Base-by-base conservation (phyloP, 768 basidiomycete species). In the Harrya chromipes region DNA sequence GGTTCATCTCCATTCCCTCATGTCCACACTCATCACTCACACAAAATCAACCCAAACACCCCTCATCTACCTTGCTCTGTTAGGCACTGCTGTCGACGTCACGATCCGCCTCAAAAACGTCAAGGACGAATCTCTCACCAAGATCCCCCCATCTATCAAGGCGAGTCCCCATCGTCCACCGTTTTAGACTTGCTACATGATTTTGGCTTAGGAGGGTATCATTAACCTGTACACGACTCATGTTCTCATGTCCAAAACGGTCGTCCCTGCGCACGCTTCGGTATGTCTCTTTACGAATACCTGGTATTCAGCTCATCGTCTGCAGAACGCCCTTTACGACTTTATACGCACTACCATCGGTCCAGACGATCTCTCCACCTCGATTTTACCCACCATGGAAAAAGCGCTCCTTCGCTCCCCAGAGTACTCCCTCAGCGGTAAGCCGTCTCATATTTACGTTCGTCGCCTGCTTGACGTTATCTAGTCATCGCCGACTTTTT, bases 391-490 rank as follows among this genome's bases (percentile, higher is more conserved):
- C 0, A 74, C 76, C 0, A 80, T 90, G 33, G 92, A 94, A 62
- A 92, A 91, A 56, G 81, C 88, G 2, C 63, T 95, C 8, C 69
- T 91, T 10, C 82, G 90, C 23, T 87, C 88, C 2, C 92, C 94
- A 0, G 94, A 95, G 65, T 73, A 80, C 36, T 81, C 86, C 0
- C 74, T 95, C 4, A 71, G 72, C 31, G 73, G 90, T 90, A 51
- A 43, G 79, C 61, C 36, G 38, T 47, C 34, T 42, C 19, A 5
- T 14, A 10, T 19, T 0, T 35, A 4, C 39, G 35, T 19, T 27
- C 11, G 21, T 24, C 11, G 1, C 24, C 6, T 21, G 19, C 9
- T 42, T 46, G 29, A 56, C 58, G 14, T 53, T 49, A 23, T 37
- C 47, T 24, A 85, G 83, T 82, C 6, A 74, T 84, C 26, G 63